Evolutionary conservation across 2,329 filamentous ascomycete species (phyloP).

Genomic region (Didymosphaeria variabile): DNA sequence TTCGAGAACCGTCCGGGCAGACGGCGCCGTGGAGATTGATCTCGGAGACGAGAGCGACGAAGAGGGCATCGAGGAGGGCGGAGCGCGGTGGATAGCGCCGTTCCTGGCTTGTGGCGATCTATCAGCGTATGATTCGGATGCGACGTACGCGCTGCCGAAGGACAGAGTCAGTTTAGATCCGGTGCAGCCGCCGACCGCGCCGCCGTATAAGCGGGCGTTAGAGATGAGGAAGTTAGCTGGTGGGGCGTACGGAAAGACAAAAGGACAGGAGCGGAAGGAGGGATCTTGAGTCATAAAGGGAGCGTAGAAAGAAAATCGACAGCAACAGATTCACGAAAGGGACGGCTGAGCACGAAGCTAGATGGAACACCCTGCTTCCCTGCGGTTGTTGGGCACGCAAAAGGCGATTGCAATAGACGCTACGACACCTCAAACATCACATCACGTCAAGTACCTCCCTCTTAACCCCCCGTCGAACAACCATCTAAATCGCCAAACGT

Average conservation of each 20-base stretch:
- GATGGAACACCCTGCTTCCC: too few relatives aligned
- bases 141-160: slow-evolving; percentile 88
- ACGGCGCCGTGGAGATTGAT: slow-evolving; percentile 59
- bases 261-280: slow-evolving; percentile 37
- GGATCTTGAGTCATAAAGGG: neutral
- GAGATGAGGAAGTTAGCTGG: slow-evolving; percentile 81
- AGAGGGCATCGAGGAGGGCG: slow-evolving; percentile 50
- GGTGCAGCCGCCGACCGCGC: slow-evolving; percentile 93
- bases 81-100: slow-evolving; percentile 84
- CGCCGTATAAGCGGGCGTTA: slow-evolving; percentile 90
- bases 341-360: too few relatives aligned
- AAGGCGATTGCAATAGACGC: too few relatives aligned
- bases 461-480: too few relatives aligned
- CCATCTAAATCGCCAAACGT: too few relatives aligned
- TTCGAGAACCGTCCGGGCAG: slow-evolving; percentile 49
- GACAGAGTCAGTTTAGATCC: slow-evolving; percentile 89
- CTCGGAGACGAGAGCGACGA: slow-evolving; percentile 53
- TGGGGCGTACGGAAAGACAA: slow-evolving; percentile 79
- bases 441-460: too few relatives aligned
- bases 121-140: slow-evolving; percentile 93
- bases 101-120: slow-evolving; percentile 98
- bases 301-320: neutral
- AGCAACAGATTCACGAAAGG: neutral
- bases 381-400: too few relatives aligned
- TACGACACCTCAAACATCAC: too few relatives aligned